Conservation (phyloP, 768 basidiomycete species). For the Leccinellum albellum region DNA sequence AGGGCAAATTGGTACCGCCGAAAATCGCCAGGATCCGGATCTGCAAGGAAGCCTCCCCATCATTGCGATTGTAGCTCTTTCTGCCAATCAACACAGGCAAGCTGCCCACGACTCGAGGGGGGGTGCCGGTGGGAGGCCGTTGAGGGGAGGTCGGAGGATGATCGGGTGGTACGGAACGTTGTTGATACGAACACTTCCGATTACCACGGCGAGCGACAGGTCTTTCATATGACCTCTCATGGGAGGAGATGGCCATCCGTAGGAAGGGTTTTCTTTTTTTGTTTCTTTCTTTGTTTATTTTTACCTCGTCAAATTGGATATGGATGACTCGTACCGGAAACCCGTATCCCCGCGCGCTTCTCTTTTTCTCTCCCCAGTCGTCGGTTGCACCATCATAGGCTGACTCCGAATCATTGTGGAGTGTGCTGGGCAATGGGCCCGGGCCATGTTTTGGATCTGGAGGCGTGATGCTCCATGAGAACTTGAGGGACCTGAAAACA, state of each 20-base stretch:
- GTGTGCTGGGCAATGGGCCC: slow-evolving; percentile 4
- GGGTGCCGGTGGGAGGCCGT: background rate
- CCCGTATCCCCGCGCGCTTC: slow-evolving; percentile 1
- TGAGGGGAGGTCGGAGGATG: slow-evolving; percentile 3
- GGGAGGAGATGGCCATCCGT: slow-evolving; percentile 6
- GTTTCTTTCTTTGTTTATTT: slow-evolving; percentile 3
- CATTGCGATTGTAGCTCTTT: slow-evolving; percentile 9
- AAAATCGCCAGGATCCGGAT: slow-evolving; percentile 30
- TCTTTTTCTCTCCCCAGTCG: background rate
- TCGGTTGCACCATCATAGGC: background rate
- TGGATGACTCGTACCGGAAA: slow-evolving; percentile 12
- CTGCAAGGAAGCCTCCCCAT: slow-evolving; percentile 19
- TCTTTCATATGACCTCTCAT: slow-evolving; percentile 21
- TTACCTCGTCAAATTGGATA: slow-evolving; percentile 14
- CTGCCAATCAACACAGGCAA: slow-evolving; percentile 19
- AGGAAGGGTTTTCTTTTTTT: slow-evolving; percentile 6
- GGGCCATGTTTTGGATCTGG: slow-evolving; percentile 13
- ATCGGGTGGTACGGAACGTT: slow-evolving; percentile 14
- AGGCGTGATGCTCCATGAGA: background rate
- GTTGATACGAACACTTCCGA: slow-evolving; percentile 15
- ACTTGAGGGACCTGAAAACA: background rate
- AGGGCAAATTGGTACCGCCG: slow-evolving; percentile 18
- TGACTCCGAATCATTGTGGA: background rate
- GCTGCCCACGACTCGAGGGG: background rate
- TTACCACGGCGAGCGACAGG: slow-evolving; percentile 17